Base-by-base conservation (phyloP, 2,329 filamentous ascomycete species). In the Zalaria obscura region DNA sequence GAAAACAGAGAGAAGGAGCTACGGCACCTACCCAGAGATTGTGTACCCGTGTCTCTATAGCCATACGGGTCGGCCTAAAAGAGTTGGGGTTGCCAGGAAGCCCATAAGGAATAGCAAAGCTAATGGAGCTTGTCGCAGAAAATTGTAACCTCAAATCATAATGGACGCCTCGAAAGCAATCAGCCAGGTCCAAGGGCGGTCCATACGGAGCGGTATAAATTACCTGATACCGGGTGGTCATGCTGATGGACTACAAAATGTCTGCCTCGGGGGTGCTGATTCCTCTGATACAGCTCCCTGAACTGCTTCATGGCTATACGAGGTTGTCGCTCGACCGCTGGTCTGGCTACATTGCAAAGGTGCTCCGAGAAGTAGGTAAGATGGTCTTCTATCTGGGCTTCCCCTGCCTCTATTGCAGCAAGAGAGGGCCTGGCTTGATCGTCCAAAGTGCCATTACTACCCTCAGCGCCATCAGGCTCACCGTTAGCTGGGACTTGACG, bases 201-300 rank as follows among this genome's bases (percentile, higher is more conserved):
- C 18, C 18, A 18, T 18, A 18, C 18, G 18, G 18, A 18, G 18
- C 18, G 18, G 18, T 18, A 18, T 18, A 18, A 18, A 68, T 11
- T 51, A 25, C 80, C 78, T 6, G 80, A 77, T 35, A 81, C 56
- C 1, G 80, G 80, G 53, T 84, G 80, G 52, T 83, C 78, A 54
- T 85, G 79, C 53, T 85, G 79, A 55, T 84, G 78, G 32, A 84
- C 69, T 40, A 84, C 73, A 52, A 83, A 84, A 32, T 65, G 61
- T 25, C 58, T 57, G 5, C 72, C 71, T 35, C 65, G 45, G 0
- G 54, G 42, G 43, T 67, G 58, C 39, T 64, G 55, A 47, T 72
- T 73, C 7, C 61, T 55, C n/a, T 52, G 50, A 50, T 74, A 75
- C 2, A 75, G 53, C 3, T 59, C 51, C 25, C 54, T 45, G 55